Conservation (phyloP, 2,329 filamentous ascomycete genomes). For the Bipolaris bicolor region DNA sequence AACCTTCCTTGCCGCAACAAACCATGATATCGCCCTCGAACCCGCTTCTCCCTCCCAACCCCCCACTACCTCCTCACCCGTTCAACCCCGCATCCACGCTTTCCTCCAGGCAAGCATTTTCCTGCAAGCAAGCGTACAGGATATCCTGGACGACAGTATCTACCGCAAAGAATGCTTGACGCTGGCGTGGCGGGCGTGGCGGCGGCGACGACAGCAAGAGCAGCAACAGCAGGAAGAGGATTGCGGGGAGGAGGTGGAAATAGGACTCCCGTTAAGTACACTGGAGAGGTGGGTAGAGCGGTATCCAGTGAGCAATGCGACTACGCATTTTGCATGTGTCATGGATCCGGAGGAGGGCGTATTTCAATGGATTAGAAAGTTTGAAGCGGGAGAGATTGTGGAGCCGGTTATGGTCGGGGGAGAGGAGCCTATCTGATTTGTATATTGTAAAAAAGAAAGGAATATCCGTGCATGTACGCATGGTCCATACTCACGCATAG, state of each 20-base stretch:
- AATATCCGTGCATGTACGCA: too few relatives aligned
- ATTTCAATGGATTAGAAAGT: conserved; percentile 53
- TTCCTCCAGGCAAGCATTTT: conserved; percentile 22
- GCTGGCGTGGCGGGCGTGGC: conserved; percentile 31
- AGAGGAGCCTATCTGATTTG: not conserved
- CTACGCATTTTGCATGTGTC: conserved; percentile 63
- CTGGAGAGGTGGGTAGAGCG: conserved; percentile 57
- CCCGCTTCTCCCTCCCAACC: not conserved
- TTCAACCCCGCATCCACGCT: conserved; percentile 14
- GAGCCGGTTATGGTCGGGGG: not conserved
- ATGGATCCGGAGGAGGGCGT: conserved; percentile 61
- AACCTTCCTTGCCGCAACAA: conserved; percentile 63
- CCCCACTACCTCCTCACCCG: not conserved
- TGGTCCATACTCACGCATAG: too few relatives aligned
- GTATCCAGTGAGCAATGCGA: conserved; percentile 63
- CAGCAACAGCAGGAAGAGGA: not conserved
- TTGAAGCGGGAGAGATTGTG: conserved; percentile 18
- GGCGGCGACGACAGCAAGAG: conserved; percentile 5
- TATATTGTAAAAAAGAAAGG: too few relatives aligned
- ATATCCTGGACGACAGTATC: conserved; percentile 45
- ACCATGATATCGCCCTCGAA: conserved; percentile 55
- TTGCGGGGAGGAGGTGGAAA: not conserved
- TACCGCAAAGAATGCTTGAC: conserved; percentile 41
- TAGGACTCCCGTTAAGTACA: conserved; percentile 41
- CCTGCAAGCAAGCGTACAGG: conserved; percentile 26